Percentiles rank a stretch among this genome's conserved stretches.
These are phyloP conservation scores for Sugiyamaella boreocaroliniensis DNA, from an alignment of 805 yeast genomes.

Conservation along the genomic window DNA sequence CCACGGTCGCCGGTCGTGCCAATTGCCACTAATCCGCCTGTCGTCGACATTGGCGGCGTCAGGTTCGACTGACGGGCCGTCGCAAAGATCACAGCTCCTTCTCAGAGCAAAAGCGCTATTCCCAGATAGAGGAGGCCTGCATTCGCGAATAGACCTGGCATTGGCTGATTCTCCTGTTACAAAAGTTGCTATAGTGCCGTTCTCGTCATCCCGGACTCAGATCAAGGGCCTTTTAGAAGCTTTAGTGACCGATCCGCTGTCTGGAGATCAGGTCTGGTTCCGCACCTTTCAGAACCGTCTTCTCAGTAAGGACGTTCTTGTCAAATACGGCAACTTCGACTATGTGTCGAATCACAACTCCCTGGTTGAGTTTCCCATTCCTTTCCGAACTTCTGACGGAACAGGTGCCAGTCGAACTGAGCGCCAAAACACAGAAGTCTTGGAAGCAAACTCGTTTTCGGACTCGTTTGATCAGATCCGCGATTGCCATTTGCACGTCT, in stretches of 20 bases:
- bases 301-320: constrained; percentile 29
- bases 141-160: constrained; percentile 23
- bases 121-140: constrained; percentile 11
- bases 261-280: constrained; percentile 27
- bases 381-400: constrained; percentile 12
- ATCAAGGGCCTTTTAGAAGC: constrained; percentile 25
- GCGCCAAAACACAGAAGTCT: constrained; percentile 22
- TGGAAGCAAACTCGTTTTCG: constrained; percentile 26
- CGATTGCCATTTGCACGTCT: constrained; percentile 25
- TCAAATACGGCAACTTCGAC: constrained; percentile 26
- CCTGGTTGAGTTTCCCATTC: constrained; percentile 25
- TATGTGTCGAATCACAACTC: constrained; percentile 30
- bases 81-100: too few species aligned
- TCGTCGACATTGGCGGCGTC: too few species aligned
- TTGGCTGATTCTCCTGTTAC: constrained; percentile 18
- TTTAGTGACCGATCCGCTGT: constrained; percentile 31
- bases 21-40: too few species aligned
- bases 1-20: too few species aligned
- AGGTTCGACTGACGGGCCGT: too few species aligned
- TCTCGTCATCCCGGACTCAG: constrained; percentile 18
- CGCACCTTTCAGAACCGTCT: constrained; percentile 23
- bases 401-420: not conserved
- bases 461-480: constrained; percentile 27
- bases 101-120: constrained; percentile 2
- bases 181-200: constrained; percentile 28